These are phyloP conservation scores for Chlorella vulgaris DNA, from an alignment of 139 green algal species.

Conservation along the genomic window DNA sequence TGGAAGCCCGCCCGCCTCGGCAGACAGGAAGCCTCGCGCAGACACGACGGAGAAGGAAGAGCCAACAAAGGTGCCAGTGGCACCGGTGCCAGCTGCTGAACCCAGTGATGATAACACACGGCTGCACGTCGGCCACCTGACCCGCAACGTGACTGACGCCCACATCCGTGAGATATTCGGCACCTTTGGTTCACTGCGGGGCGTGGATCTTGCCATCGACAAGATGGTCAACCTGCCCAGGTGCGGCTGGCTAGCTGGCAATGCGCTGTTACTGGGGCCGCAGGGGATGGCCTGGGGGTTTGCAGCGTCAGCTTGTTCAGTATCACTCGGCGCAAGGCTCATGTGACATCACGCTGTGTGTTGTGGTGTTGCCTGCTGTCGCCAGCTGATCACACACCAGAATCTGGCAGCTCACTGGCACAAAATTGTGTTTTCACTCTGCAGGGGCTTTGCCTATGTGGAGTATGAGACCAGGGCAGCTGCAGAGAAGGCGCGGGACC, in stretches of 20 bases:
- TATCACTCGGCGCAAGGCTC: background rate
- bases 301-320: too few relatives aligned
- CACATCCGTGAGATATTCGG: constrained; percentile 86
- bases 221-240: constrained; percentile 72
- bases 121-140: constrained; percentile 84
- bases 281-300: too few relatives aligned
- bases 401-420: too few relatives aligned
- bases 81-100: background rate
- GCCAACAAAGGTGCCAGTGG: too few relatives aligned
- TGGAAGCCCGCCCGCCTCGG: background rate
- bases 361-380: background rate
- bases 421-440: background rate
- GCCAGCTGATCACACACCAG: too few relatives aligned
- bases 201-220: constrained; percentile 63
- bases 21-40: background rate
- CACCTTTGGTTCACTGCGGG: constrained; percentile 72
- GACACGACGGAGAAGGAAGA: background rate
- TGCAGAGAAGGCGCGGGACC: constrained; percentile 75
- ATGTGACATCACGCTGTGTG: background rate
- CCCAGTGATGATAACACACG: constrained; percentile 26
- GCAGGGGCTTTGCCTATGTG: constrained; percentile 82
- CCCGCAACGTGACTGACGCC: constrained; percentile 79
- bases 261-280: too few relatives aligned
- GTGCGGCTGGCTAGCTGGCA: constrained; percentile 1
- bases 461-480: constrained; percentile 66